Conservation (phyloP, 2,329 filamentous ascomycete genomes). For the Phaeosphaeria sp. region DNA sequence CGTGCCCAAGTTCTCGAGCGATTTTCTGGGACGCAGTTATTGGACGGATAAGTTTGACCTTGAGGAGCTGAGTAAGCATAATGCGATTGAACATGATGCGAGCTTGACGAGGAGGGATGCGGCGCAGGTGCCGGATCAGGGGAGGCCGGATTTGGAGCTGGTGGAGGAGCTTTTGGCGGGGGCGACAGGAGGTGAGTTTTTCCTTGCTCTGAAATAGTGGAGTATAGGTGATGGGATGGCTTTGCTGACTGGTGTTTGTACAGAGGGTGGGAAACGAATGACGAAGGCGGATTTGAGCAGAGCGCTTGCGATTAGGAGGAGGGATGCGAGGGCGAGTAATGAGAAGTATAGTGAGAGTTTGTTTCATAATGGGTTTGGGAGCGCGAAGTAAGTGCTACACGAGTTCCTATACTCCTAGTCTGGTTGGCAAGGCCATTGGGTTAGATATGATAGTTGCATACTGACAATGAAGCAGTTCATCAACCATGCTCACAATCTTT, state of each 20-base stretch:
- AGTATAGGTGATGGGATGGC: too few species aligned
- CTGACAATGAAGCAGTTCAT: constrained; percentile 37
- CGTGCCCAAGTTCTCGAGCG: constrained; percentile 35
- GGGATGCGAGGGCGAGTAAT: constrained; percentile 46
- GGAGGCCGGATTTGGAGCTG: constrained; percentile 47
- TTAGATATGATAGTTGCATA: too few species aligned
- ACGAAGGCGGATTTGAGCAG: constrained; percentile 48
- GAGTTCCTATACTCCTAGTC: too few species aligned
- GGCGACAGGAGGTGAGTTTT: constrained; percentile 35
- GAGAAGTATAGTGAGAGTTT: constrained; percentile 43
- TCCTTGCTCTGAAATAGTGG: not conserved
- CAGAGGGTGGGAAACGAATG: constrained; percentile 38
- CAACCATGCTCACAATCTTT: constrained; percentile 53
- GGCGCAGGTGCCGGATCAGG: constrained; percentile 46
- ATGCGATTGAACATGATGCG: constrained; percentile 46
- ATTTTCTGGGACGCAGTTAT: constrained; percentile 27
- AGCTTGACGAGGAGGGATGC: constrained; percentile 38
- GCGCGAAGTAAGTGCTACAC: constrained; percentile 42
- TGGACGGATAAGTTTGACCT: constrained; percentile 34
- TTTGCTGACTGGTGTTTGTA: not conserved
- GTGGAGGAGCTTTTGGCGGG: constrained; percentile 44
- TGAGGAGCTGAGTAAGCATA: constrained; percentile 39
- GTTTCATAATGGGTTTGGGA: constrained; percentile 52
- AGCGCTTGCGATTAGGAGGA: constrained; percentile 42
- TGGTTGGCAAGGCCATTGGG: too few species aligned